Conservation (phyloP, 768 basidiomycete genomes). For the Trametes cubensis region DNA sequence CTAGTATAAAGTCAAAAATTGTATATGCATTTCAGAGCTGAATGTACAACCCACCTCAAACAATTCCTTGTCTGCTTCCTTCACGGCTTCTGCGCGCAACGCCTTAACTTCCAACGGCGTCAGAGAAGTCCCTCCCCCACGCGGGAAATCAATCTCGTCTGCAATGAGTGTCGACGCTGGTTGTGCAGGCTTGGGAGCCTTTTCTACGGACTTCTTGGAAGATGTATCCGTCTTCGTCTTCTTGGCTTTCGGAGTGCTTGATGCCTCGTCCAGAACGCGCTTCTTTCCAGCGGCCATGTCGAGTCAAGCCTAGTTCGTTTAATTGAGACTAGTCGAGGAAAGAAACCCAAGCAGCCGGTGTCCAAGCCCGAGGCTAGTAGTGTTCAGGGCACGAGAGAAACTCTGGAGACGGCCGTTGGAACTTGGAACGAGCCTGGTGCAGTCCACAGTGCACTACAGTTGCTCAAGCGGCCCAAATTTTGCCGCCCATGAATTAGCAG, state of each 20-base stretch:
- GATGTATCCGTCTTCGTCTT: constrained; percentile 55
- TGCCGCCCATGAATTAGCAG: constrained; percentile 22
- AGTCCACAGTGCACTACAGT: neutral
- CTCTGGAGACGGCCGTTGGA: neutral
- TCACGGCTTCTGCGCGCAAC: constrained; percentile 78
- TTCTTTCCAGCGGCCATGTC: constrained; percentile 57
- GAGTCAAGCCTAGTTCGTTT: constrained; percentile 1
- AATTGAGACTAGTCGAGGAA: neutral
- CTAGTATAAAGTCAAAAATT: constrained; percentile 15
- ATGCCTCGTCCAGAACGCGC: constrained; percentile 58
- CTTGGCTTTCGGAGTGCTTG: constrained; percentile 55
- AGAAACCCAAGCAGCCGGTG: neutral
- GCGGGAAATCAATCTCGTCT: constrained; percentile 91
- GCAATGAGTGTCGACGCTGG: constrained; percentile 44
- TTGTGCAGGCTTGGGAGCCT: constrained; percentile 34
- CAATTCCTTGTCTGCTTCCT: constrained; percentile 82
- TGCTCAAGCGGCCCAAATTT: constrained; percentile 21
- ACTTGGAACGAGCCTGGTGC: neutral
- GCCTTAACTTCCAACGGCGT: constrained; percentile 90
- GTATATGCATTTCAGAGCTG: too few species aligned
- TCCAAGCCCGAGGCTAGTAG: too few species aligned
- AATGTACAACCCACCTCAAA: constrained; percentile 53
- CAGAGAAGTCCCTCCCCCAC: constrained; percentile 88
- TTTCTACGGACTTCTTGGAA: constrained; percentile 31
- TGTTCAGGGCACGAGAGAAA: neutral